Conservation (phyloP, 2,329 filamentous ascomycete genomes). For the Fusarium annulatum region DNA sequence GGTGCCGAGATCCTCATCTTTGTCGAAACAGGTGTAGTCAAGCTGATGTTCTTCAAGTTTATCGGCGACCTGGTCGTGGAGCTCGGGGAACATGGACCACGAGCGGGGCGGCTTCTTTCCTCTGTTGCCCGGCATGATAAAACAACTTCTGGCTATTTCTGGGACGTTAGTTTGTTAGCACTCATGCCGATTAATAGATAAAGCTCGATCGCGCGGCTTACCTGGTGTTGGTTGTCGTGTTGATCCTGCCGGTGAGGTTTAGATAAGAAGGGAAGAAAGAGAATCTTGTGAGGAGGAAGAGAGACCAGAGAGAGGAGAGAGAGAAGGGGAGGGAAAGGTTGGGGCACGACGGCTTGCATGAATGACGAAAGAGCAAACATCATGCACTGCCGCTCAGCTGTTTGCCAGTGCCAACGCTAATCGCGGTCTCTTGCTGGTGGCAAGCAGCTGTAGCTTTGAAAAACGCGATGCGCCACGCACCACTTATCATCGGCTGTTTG, state of each 20-base stretch:
- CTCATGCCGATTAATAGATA: accelerated
- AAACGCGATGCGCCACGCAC: accelerated
- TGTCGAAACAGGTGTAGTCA: neutral
- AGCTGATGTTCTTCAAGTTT: neutral
- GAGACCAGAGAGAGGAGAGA: neutral
- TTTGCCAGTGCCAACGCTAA: neutral
- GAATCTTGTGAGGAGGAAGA: neutral
- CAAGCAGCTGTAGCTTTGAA: neutral
- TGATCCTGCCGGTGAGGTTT: neutral
- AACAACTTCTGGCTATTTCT: neutral
- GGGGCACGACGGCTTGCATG: neutral
- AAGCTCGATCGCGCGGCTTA: neutral
- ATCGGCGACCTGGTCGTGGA: neutral
- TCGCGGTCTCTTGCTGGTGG: neutral
- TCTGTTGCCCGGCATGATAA: neutral
- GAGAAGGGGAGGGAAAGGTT: neutral
- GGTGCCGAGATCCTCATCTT: accelerated
- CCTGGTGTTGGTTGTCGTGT: neutral
- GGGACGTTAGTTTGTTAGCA: neutral
- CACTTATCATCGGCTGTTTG: neutral
- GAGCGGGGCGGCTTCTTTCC: neutral
- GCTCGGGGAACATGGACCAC: neutral
- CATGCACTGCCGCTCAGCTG: neutral
- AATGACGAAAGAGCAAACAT: neutral
- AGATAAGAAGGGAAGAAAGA: neutral